Evolutionary conservation across 352 stramenopile genomes (phyloP).

Genomic region (Aphanomyces stellatus): DNA sequence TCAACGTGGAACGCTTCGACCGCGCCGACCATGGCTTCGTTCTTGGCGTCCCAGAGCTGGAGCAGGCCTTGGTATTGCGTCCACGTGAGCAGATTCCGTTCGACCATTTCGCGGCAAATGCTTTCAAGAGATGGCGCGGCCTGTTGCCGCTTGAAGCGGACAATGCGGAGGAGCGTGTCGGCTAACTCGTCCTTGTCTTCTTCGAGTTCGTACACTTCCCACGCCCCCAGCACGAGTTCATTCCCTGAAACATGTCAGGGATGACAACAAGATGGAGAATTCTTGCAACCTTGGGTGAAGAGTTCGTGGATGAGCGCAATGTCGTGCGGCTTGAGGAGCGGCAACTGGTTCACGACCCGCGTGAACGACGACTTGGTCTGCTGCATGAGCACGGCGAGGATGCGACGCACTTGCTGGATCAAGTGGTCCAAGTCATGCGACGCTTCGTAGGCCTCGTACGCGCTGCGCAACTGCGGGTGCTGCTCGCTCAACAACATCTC

Average conservation of each 20-base stretch:
- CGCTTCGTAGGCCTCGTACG: background rate
- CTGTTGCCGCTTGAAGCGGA: conserved; percentile 40
- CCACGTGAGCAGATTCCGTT: conserved; percentile 32
- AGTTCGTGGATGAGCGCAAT: conserved; percentile 13
- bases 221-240: conserved; percentile 41
- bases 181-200: conserved; percentile 37
- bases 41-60: conserved; percentile 49
- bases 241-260: conserved; percentile 21
- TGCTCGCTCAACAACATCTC: background rate
- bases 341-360: background rate
- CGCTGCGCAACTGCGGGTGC: background rate
- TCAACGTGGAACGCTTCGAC: conserved; percentile 68
- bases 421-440: background rate
- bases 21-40: conserved; percentile 59
- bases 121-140: conserved; percentile 42
- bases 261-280: background rate
- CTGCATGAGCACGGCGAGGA: background rate
- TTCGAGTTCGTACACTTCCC: conserved; percentile 40
- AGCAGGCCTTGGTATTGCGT: conserved; percentile 58
- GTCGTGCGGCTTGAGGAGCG: conserved; percentile 11
- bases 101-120: conserved; percentile 63
- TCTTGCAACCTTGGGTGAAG: conserved; percentile 10
- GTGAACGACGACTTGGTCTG: conserved; percentile 13
- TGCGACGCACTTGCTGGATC: background rate
- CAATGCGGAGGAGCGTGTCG: conserved; percentile 44